Evolutionary conservation across 2,329 filamentous ascomycete species (phyloP).

Genomic region (Exophiala dermatitidis): DNA sequence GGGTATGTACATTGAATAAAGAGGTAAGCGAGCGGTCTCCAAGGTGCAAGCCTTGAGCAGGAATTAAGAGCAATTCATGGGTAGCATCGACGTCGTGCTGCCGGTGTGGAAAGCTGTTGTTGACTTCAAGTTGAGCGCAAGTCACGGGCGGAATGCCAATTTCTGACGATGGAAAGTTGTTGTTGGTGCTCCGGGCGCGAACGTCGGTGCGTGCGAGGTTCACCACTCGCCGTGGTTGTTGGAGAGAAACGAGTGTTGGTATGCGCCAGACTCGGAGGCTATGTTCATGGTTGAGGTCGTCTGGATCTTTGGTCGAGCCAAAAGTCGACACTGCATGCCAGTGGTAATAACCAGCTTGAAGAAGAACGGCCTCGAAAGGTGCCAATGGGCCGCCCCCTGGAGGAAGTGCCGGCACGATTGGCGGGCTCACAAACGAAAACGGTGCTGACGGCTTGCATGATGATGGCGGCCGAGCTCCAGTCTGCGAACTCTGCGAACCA

Average conservation of each 20-base stretch:
- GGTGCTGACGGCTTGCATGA: constrained; percentile 17
- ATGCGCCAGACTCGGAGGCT: constrained; percentile 7
- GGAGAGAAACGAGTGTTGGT: constrained; percentile 18
- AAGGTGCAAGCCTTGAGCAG: constrained; percentile 10
- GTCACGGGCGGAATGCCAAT: constrained; percentile 15
- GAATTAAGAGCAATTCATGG: constrained; percentile 15
- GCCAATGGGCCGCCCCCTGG: constrained; percentile 18
- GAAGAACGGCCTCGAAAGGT: constrained; percentile 15
- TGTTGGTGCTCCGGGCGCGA: constrained; percentile 4
- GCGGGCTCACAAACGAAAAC: constrained; percentile 6
- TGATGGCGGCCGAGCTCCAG: constrained; percentile 12
- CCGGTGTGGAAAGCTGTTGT: constrained; percentile 8
- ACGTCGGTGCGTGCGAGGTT: constrained; percentile 2
- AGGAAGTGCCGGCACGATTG: constrained; percentile 12
- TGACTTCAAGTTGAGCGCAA: constrained; percentile 1
- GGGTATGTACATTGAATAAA: constrained; percentile 13
- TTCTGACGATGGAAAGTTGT: constrained; percentile 17
- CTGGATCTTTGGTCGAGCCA: constrained; percentile 31
- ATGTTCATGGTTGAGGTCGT: constrained; percentile 34
- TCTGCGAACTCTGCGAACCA: background rate
- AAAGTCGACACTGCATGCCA: constrained; percentile 14
- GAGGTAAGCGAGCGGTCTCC: constrained; percentile 14
- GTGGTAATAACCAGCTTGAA: constrained; percentile 10
- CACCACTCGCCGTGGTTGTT: constrained; percentile 7
- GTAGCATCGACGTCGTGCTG: constrained; percentile 4